Conservation (phyloP, 176 grass and related monocot species). For the Oryza glaberrima region DNA sequence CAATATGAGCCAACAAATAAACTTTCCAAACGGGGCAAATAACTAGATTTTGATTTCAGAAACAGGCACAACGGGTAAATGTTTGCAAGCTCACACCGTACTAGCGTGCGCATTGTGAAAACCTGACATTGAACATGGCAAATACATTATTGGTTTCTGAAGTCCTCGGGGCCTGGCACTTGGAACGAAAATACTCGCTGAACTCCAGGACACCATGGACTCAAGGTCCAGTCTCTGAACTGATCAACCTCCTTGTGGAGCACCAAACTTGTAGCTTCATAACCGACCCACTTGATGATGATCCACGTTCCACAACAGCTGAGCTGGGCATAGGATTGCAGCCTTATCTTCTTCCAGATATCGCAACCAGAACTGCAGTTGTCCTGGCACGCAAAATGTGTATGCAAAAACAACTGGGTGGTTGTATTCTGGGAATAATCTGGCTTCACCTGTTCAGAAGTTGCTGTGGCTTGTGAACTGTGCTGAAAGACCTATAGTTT, state of each 20-base stretch:
- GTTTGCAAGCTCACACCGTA: slow-evolving; percentile 4
- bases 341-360: slow-evolving; percentile 24
- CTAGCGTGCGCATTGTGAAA: not conserved
- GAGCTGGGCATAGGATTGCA: slow-evolving; percentile 8
- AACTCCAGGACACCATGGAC: not conserved
- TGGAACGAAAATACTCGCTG: not conserved
- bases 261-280: not conserved
- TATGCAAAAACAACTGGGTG: slow-evolving; percentile 13
- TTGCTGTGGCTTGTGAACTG: not conserved
- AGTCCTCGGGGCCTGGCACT: slow-evolving; percentile 9
- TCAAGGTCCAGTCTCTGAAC: slow-evolving; percentile 15
- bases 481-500: slow-evolving; percentile 8
- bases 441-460: slow-evolving; percentile 28
- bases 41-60: not conserved
- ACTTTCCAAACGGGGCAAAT: not conserved
- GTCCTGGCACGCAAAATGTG: not conserved
- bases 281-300: not conserved
- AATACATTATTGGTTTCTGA: slow-evolving; percentile 36
- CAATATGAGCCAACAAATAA: not conserved
- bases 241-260: not conserved
- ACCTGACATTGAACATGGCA: not conserved
- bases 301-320: slow-evolving; percentile 14
- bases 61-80: not conserved
- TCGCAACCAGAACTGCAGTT: slow-evolving; percentile 1
- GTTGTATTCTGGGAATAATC: slow-evolving; percentile 18